Evolutionary conservation across 192 early-diverging fungal genomes (phyloP), one percentile per base, ranked within the genome.

Genomic region (Coemansia guatemalensis): DNA sequence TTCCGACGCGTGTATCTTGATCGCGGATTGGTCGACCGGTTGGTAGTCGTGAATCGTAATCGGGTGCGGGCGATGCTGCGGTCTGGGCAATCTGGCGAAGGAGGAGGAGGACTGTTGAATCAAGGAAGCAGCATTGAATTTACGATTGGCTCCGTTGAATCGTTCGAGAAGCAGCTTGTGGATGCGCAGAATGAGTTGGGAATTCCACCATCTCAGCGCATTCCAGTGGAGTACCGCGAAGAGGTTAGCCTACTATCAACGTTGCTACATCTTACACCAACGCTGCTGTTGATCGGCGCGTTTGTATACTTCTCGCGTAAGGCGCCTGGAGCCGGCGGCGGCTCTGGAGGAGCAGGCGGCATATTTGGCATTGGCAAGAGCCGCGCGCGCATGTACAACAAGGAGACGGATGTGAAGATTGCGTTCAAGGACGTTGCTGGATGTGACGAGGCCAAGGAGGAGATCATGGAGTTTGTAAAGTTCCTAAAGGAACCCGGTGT

Each of bases 401-500:
- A 96, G 70, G 95, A 99, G 73, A 92, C 90, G 1, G 93, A 96
- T 44, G 90, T 99, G 55, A 87, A 92, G 62, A 92, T 99, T 47
- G 96, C 96, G 67, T 99, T 99, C 78, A 97, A 96, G 86, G 96
- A 99, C 74, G 96, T 99, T 1, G 97, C 97, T 11, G 97, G 97
- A 8, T 94, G 94, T 78, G 96, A 99, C 83, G 97, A 99, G 71
- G 97, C 96, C 44, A 99, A 99, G 85, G 89, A 94, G 68, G 97
- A 99, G 81, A 99, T 99, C 54, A 99, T 99, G 97, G 97, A 99
- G 85, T 99, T 99, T 91, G 97, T 99, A 58, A 97, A 97, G 81
- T 98, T 98, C 82, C 79, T 98, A 58, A 99, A 99, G 77, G 89
- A 96, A 71, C 97, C 97, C 27, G 86, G 81, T 44, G 73, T 83